Percentiles rank a stretch among this genome's conserved stretches.
Evolutionary conservation across 2,329 filamentous ascomycete genomes (phyloP).

Genomic region (Aspergillus sp.): DNA sequence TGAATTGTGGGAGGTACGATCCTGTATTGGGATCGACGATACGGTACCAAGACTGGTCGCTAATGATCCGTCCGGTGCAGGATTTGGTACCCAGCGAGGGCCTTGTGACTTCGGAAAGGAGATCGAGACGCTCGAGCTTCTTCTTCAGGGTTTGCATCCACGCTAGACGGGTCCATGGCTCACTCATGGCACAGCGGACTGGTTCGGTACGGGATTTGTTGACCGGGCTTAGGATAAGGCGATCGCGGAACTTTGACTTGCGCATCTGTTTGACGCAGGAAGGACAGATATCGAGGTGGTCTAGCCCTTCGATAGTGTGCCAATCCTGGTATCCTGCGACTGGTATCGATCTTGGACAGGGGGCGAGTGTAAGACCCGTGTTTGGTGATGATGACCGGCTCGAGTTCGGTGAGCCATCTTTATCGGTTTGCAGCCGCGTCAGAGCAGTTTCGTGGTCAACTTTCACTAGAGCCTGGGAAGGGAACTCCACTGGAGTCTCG

Average conservation of each 20-base stretch:
- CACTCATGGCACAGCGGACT: constrained; percentile 75
- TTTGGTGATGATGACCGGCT: constrained; percentile 17
- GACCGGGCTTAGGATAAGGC: constrained; percentile 63
- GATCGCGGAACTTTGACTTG: constrained; percentile 64
- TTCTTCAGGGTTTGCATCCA: constrained; percentile 78
- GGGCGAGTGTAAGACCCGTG: constrained; percentile 50
- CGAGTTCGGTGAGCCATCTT: constrained; percentile 15
- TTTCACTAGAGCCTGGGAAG: constrained; percentile 9
- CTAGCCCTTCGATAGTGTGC: constrained; percentile 71
- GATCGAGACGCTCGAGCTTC: constrained; percentile 61
- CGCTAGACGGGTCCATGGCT: constrained; percentile 79
- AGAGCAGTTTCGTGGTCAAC: constrained; percentile 7
- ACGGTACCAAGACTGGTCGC: constrained; percentile 70
- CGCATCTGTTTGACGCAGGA: constrained; percentile 74
- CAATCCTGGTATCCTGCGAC: constrained; percentile 71
- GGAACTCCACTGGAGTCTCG: constrained; percentile 11
- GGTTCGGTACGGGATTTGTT: constrained; percentile 55
- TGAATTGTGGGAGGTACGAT: constrained; percentile 67
- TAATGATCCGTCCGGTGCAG: constrained; percentile 59
- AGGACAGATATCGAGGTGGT: constrained; percentile 78
- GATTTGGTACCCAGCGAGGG: constrained; percentile 57
- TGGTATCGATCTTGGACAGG: constrained; percentile 67
- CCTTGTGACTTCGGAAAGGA: constrained; percentile 69
- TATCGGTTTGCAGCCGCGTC: constrained; percentile 5
- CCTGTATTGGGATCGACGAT: constrained; percentile 67